phyloP scores from a whole-genome alignment of 129 eudicot species.

The Oenanthe sinensis region DNA sequence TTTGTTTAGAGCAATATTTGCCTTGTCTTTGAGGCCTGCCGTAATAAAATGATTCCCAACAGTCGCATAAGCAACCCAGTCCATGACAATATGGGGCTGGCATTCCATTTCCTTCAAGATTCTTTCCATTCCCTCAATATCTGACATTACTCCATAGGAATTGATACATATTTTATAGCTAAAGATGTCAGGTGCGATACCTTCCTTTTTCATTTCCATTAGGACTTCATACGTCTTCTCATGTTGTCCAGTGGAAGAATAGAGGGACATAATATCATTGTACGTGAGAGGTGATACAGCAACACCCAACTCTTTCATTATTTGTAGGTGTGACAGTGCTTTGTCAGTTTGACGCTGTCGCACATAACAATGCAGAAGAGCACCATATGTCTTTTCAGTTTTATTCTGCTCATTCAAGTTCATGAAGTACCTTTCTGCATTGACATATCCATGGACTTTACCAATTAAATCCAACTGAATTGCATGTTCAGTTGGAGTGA shows the following conservation, averaged over 20 bases:
- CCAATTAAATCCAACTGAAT: conserved; percentile 78
- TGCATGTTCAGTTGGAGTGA: conserved; percentile 63
- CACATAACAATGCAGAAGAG: conserved; percentile 82
- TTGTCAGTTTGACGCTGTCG: conserved; percentile 62
- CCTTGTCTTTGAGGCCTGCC: conserved; percentile 43
- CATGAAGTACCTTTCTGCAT: conserved; percentile 70
- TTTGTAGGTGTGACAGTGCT: conserved; percentile 50
- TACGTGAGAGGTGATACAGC: conserved; percentile 39
- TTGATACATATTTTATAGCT: conserved; percentile 70
- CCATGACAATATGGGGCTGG: conserved; percentile 54
- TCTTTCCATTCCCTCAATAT: conserved; percentile 55
- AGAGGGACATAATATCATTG: conserved; percentile 73
- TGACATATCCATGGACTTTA: conserved; percentile 53
- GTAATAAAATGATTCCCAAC: conserved; percentile 52
- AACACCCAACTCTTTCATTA: conserved; percentile 63
- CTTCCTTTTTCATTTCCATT: conserved; percentile 45
- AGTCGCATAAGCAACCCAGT: conserved; percentile 84
- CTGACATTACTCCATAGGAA: conserved; percentile 41
- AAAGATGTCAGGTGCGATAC: conserved; percentile 61
- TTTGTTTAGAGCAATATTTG: conserved; percentile 37
- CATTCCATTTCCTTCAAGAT: conserved; percentile 57
- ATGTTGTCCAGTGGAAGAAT: conserved; percentile 23
- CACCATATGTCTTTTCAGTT: conserved; percentile 69
- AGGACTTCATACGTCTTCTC: conserved; percentile 49
- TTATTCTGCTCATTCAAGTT: conserved; percentile 43